Percentiles rank a stretch among this genome's conserved stretches.
Evolutionary conservation across 129 eudicot genomes (phyloP).

Genomic region (Oenanthe sinensis): DNA sequence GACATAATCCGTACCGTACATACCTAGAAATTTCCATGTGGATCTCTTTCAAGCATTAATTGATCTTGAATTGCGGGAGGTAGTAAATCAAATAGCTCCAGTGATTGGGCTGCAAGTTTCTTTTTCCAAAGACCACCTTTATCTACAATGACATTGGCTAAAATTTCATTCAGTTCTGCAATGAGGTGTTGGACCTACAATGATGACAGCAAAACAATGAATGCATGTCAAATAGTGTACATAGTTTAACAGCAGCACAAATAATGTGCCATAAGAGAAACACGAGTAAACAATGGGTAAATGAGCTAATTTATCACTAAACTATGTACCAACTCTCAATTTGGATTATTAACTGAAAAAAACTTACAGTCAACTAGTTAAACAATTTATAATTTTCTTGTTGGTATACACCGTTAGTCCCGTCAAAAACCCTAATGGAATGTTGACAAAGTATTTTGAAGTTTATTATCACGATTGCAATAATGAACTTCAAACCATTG

Average conservation of each 20-base stretch:
- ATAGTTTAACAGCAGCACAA: background rate
- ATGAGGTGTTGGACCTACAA: slow-evolving; percentile 90
- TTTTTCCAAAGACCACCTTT: slow-evolving; percentile 87
- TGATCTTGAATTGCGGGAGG: slow-evolving; percentile 97
- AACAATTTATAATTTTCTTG: no score
- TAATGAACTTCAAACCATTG: no score
- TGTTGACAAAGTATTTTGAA: no score
- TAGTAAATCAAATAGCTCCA: slow-evolving; percentile 70
- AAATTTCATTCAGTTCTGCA: slow-evolving; percentile 80
- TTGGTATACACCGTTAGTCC: no score
- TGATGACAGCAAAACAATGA: background rate
- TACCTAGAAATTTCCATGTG: slow-evolving; percentile 98
- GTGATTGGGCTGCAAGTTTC: slow-evolving; percentile 60
- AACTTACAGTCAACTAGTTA: no score
- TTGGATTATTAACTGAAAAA: no score
- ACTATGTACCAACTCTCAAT: no score
- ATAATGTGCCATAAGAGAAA: background rate
- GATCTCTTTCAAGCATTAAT: slow-evolving; percentile 96
- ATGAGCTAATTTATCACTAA: no score
- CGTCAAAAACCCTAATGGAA: no score
- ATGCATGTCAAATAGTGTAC: no score
- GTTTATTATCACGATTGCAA: no score
- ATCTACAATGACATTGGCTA: slow-evolving; percentile 83
- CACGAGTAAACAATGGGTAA: background rate
- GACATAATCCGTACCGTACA: background rate